Evolutionary conservation across 495 filamentous ascomycete species (phyloP).

Genomic region (Haplographium delicatum): DNA sequence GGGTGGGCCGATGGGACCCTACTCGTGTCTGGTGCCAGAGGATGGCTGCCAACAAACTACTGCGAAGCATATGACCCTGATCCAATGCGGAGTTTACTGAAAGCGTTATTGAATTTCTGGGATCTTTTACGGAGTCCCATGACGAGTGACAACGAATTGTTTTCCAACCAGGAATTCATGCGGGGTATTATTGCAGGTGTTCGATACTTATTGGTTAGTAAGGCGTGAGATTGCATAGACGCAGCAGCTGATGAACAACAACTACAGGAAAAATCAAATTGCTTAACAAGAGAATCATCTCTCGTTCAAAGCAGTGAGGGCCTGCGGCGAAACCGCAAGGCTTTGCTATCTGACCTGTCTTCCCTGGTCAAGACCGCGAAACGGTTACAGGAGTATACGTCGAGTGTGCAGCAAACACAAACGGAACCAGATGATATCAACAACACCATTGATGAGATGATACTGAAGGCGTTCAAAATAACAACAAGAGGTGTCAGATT

Average conservation of each 20-base stretch:
- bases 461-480: constrained; percentile 88
- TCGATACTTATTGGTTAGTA: constrained; percentile 71
- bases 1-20: constrained; percentile 99
- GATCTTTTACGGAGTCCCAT: constrained; percentile 71
- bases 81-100: constrained; percentile 77
- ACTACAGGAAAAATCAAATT: constrained; percentile 75
- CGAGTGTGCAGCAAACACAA: constrained; percentile 31
- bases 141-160: constrained; percentile 60
- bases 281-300: constrained; percentile 73
- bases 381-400: constrained; percentile 62
- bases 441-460: constrained; percentile 81
- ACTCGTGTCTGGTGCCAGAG: constrained; percentile 77
- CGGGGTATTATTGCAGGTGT: constrained; percentile 91
- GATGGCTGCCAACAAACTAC: constrained; percentile 98
- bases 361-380: constrained; percentile 84
- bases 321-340: constrained; percentile 79
- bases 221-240: not conserved
- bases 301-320: constrained; percentile 68
- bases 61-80: constrained; percentile 90
- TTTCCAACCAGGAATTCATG: constrained; percentile 85
- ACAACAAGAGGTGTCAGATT: constrained; percentile 88
- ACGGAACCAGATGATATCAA: constrained; percentile 58
- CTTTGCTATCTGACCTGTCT: constrained; percentile 81
- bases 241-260: no score
- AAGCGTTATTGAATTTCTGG: constrained; percentile 87